Evolutionary conservation across 1,284 basidiomycete species (phyloP), one percentile per base, ranked within the genome.

Genomic region (Trichosporon coremiiforme): DNA sequence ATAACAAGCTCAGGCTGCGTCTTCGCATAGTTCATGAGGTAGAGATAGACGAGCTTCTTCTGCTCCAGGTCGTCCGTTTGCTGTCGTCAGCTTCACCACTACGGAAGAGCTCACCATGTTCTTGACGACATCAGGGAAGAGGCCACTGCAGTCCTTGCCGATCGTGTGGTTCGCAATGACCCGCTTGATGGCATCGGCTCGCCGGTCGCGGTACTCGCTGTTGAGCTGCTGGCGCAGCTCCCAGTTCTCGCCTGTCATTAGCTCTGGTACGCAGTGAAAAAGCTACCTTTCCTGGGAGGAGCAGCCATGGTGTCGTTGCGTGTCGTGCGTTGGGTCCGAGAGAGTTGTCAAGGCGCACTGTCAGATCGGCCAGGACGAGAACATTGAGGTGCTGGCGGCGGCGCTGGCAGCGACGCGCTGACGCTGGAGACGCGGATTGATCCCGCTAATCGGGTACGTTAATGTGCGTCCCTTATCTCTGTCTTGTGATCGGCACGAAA

Each of bases 21-120:
- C 82, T 97, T 97, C 66, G 95, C 95, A 78, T 98, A 98, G 86
- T 98, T 97, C 91, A 98, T 98, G 70, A 98, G 90, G 83, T 98
- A 99, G 62, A 98, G 89, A 80, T 99, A 99, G 29, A 98, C 96
- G 62, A 99, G 77, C 76, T 85, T 85, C 77, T 85, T 85, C 77
- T 85, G 84, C 75, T 85, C 84, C 47, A 85, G 75, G 69, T 85
- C 84, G 64, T 85, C 84, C 50, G 84, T 85, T 84, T 85, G 84
- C 84, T 85, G 64, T n/a, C 10, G 70, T 72, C 62, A 72, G 71
- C 66, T 36, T 4, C 31, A 6, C 9, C n/a, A 1, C 17, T 5
- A 7, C 5, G 10, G 2, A 17, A 76, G 17, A 62, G 57, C 80
- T 70, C 62, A 84, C 83, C 94, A 98, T 98, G 85, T 98, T 98